Conservation (phyloP, 352 stramenopile species). For the Achlya hypogyna region DNA sequence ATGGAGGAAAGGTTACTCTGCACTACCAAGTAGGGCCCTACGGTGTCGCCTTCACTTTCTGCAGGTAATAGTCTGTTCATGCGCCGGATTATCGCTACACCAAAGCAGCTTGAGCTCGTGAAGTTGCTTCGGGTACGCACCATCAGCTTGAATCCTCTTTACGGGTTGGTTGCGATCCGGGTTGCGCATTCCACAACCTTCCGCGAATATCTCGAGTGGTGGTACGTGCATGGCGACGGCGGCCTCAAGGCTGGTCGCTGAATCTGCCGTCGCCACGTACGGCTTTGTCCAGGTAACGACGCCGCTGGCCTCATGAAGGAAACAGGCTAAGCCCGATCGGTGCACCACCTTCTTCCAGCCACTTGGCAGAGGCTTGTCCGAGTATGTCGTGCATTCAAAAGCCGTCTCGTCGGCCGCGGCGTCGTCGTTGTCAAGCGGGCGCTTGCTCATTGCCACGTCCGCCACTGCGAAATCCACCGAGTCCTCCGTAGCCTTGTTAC, state of each 20-base stretch:
- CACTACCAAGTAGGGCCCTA: too few species aligned
- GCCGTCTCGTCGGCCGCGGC: not conserved
- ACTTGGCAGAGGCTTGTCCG: constrained; percentile 28
- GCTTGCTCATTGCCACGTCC: not conserved
- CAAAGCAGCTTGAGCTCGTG: too few species aligned
- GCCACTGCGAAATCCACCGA: not conserved
- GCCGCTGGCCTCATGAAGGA: constrained; percentile 39
- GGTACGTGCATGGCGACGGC: constrained; percentile 52
- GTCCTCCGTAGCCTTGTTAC: too few species aligned
- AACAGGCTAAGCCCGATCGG: constrained; percentile 59
- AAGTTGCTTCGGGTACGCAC: not conserved
- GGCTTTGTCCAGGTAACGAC: constrained; percentile 66
- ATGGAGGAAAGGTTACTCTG: too few species aligned
- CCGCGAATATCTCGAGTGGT: constrained; percentile 48
- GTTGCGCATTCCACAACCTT: not conserved
- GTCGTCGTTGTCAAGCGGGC: not conserved
- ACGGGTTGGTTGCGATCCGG: constrained; percentile 20
- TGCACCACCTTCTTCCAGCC: constrained; percentile 58
- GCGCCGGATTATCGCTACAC: constrained; percentile 8
- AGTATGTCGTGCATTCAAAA: not conserved
- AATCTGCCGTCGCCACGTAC: constrained; percentile 25
- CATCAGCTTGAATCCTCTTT: constrained; percentile 7
- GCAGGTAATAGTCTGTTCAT: not conserved
- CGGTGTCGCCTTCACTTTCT: too few species aligned
- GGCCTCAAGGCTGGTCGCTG: constrained; percentile 8